phyloP scores from a whole-genome alignment of 1,284 basidiomycete species.

The Ceratobasidium sp. region DNA sequence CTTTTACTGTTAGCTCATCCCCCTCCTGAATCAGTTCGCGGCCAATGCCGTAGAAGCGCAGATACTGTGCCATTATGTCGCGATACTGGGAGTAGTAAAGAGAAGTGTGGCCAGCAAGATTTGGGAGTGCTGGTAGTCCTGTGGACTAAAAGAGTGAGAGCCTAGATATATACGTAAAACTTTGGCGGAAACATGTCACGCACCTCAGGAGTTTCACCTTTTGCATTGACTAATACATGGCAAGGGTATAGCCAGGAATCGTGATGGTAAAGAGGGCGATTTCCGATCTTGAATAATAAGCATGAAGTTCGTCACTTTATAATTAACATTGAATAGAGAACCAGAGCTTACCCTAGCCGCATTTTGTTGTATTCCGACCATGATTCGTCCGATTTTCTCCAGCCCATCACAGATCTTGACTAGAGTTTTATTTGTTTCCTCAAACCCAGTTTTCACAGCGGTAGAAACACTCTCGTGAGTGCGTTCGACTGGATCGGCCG shows the following conservation, averaged over 20 bases:
- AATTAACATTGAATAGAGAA: not conserved
- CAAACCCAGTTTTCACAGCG: not conserved
- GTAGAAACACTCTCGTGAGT: not conserved
- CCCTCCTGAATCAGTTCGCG: conserved; percentile 5
- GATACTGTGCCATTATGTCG: not conserved
- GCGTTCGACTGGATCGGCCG: not conserved
- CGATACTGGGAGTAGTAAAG: no score
- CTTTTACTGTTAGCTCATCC: not conserved
- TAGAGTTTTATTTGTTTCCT: not conserved
- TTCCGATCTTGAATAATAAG: not conserved
- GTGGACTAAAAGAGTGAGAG: no score
- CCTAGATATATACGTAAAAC: not conserved
- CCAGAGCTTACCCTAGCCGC: not conserved
- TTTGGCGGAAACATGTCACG: not conserved
- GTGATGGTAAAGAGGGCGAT: not conserved
- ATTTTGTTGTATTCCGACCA: not conserved
- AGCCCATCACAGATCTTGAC: not conserved
- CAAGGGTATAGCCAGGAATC: not conserved
- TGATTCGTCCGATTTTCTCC: not conserved
- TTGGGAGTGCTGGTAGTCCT: no score
- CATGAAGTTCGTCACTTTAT: not conserved
- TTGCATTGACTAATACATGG: not conserved
- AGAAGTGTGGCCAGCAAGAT: no score
- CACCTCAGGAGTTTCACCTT: not conserved
- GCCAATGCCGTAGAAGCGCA: not conserved